phyloP scores from a whole-genome alignment of 805 yeast species.

The Metschnikowia gelsemii region DNA sequence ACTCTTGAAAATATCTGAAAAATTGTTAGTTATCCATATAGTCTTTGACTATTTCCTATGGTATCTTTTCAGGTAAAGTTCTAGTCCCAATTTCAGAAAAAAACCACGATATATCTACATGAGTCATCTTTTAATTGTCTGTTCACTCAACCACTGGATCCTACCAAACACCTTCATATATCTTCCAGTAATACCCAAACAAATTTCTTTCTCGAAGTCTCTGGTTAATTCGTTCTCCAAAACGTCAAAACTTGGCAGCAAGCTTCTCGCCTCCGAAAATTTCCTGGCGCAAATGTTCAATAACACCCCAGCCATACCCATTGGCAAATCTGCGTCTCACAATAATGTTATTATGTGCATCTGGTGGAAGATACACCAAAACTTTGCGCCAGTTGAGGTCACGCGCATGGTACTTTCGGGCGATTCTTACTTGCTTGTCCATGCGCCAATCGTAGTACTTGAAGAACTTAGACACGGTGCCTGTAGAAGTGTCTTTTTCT shows the following conservation, averaged over 20 bases:
- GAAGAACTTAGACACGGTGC: conserved; percentile 22
- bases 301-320: conserved; percentile 78
- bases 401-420: conserved; percentile 40
- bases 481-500: conserved; percentile 19
- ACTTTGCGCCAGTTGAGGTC: conserved; percentile 45
- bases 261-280: conserved; percentile 22
- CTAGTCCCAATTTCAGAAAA: no score
- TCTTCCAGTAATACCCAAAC: not conserved
- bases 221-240: no score
- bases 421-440: conserved; percentile 42
- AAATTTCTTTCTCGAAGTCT: not conserved
- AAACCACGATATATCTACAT: no score
- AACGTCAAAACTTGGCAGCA: conserved; percentile 17
- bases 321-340: conserved; percentile 88
- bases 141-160: not conserved
- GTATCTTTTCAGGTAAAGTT: no score
- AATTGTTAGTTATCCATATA: no score
- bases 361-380: conserved; percentile 68
- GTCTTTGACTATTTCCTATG: no score
- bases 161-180: no score
- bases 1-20: no score
- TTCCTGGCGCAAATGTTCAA: conserved; percentile 38
- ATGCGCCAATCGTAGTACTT: conserved; percentile 35
- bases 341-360: conserved; percentile 90
- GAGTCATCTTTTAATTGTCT: not conserved